Evolutionary conservation across 192 early-diverging fungal species (phyloP), one percentile per base, ranked within the genome.

Genomic region (Geosiphon pyriformis): DNA sequence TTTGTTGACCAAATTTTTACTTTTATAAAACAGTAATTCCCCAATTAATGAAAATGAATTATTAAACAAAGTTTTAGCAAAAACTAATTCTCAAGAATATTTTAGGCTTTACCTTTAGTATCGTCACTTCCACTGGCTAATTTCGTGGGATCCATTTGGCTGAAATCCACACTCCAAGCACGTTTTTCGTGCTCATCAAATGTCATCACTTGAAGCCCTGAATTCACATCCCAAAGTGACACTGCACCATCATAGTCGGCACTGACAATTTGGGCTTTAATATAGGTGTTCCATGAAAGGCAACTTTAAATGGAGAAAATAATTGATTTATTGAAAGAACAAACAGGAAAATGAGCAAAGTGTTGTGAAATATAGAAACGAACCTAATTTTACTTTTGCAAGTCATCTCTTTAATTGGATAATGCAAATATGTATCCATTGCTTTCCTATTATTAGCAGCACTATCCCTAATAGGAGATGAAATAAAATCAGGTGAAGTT

Each of bases 201-300:
- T 4, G 74, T 75, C 52, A 75, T 69, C 1, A 87, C 82, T 34
- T 82, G 72, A 18, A 72, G 64, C 25, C 94, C 92, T 7, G 83
- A 83, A 22, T 77, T 73, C 1, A 85, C 82, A 72, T 98, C 94
- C 94, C 94, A 96, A 12, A 98, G 69, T 25, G 87, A 84, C 17
- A 98, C 87, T 2, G 91, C 79, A 4, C 94, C 94, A 61, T 95
- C 94, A 68, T 95, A 96, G 73, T 98, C 96, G 0, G 92, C 90
- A 53, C 90, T 88, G 25, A 84, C 86, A n/a, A 98, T 78, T 58
- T 90, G 85, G 10, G 85, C 80, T 78, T 95, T 93, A 59, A 92
- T 85, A 69, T 92, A 91, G 11, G 87, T 81, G 76, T 93, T 96
- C 83, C 88, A 98, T 29, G 91, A 88, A 31, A 98, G 71, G 66